Evolutionary conservation across 208 protist genomes (phyloP), one percentile per base, ranked within the genome.

Genomic region (Herpetomonas samuelpessoai): DNA sequence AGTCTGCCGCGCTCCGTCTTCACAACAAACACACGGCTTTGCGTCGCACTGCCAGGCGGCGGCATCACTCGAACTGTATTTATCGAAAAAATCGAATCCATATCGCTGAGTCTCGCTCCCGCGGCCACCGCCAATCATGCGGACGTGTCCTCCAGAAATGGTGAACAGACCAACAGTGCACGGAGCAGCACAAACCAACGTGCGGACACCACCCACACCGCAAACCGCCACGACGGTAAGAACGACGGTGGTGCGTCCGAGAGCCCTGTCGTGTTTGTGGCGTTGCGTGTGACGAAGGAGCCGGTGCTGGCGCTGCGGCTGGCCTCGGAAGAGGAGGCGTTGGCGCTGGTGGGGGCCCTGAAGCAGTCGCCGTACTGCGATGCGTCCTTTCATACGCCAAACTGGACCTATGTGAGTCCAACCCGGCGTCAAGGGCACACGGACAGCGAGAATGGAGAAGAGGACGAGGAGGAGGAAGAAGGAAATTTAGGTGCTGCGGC

Each of bases 61-160:
- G 76, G 73, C 41, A 62, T 83, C 52, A 87, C 81, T 2, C 81
- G 76, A 14, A 79, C 59, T 21, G 64, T 83, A 30, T 45, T 45
- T 3, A 55, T 81, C 39, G 14, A 53, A 0, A 62, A 61, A 19
- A 50, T 83, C 1, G 67, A 70, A 58, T 49, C 59, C 14, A 46
- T 79, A n/a, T 66, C 65, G 14, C 58, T 78, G 39, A 62, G 71
- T 26, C 53, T 49, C 1, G 58, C 52, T 24, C 58, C 61, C 21
- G 65, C 54, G 45, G 44, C 29, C 39, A 47, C 27, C n/a, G n/a
- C n/a, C n/a, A n/a, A n/a, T n/a, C n/a, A n/a, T n/a, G n/a, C n/a
- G n/a, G n/a, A n/a, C n/a, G n/a, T n/a, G n/a, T n/a, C n/a, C n/a
- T n/a, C n/a, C n/a, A n/a, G n/a, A n/a, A n/a, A n/a, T n/a, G n/a